These are phyloP conservation scores for Penicillium hesseltinei DNA, from an alignment of 2,329 filamentous ascomycete genomes.

Conservation along the genomic window DNA sequence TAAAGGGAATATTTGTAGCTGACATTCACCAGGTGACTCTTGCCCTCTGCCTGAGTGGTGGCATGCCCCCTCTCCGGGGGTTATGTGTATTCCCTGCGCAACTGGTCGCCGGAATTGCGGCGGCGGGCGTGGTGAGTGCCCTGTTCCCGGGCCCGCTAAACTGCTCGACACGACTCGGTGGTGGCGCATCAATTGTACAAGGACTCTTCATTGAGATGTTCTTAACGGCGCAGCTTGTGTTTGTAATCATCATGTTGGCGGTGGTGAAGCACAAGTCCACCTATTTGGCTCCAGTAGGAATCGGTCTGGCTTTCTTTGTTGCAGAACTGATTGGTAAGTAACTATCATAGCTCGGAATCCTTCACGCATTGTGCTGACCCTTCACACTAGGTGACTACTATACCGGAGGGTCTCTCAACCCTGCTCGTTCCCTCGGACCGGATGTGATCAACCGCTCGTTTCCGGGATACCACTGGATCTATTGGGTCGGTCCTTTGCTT, in stretches of 20 bases:
- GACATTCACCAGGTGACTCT: slow-evolving; percentile 50
- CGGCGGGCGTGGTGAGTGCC: slow-evolving; percentile 56
- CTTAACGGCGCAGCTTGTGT: slow-evolving; percentile 61
- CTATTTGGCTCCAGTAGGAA: slow-evolving; percentile 68
- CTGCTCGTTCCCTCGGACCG: slow-evolving; percentile 50
- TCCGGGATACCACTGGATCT: slow-evolving; percentile 51
- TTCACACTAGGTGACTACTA: slow-evolving; percentile 43
- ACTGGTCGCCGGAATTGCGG: slow-evolving; percentile 58
- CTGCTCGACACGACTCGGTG: slow-evolving; percentile 57
- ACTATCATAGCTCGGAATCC: too few species aligned
- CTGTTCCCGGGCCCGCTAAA: slow-evolving; percentile 58
- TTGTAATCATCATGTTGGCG: slow-evolving; percentile 68
- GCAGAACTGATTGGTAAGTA: slow-evolving; percentile 49
- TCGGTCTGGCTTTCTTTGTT: slow-evolving; percentile 69
- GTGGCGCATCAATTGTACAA: slow-evolving; percentile 52
- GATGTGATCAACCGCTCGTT: slow-evolving; percentile 48
- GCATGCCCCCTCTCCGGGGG: slow-evolving; percentile 54
- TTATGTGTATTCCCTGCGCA: slow-evolving; percentile 56
- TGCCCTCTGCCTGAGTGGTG: slow-evolving; percentile 59
- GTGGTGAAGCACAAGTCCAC: slow-evolving; percentile 73
- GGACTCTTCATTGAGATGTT: slow-evolving; percentile 68
- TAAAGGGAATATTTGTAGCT: background rate
- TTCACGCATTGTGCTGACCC: background rate
- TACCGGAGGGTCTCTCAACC: slow-evolving; percentile 51
- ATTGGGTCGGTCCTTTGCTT: slow-evolving; percentile 49